Conservation (phyloP, 2,329 filamentous ascomycete species). For the Fusarium sublunatum region DNA sequence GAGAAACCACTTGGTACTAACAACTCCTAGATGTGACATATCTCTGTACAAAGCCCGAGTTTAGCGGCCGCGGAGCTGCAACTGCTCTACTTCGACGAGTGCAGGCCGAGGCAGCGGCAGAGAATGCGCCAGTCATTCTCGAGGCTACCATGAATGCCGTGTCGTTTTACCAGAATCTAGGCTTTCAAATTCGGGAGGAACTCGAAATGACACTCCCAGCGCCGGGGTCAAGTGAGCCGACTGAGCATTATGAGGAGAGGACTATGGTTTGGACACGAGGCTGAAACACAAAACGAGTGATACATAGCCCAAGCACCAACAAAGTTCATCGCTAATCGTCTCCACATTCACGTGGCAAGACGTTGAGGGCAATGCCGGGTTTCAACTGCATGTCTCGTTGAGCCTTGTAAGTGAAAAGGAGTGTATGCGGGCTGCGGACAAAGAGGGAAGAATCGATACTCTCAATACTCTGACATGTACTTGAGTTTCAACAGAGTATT, state of each 20-base stretch:
- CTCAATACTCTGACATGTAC: neutral
- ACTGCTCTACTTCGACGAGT: slow-evolving; percentile 50
- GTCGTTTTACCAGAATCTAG: slow-evolving; percentile 53
- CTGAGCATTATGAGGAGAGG: slow-evolving; percentile 50
- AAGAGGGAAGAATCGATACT: neutral
- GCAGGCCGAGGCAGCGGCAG: slow-evolving; percentile 48
- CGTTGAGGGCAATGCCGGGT: slow-evolving; percentile 5
- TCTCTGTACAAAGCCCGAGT: slow-evolving; percentile 53
- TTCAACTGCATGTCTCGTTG: slow-evolving; percentile 15
- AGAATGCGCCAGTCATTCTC: slow-evolving; percentile 51
- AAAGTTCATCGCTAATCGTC: slow-evolving; percentile 32
- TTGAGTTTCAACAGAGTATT: slow-evolving; percentile 16
- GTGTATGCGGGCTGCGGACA: neutral
- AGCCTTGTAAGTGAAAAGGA: neutral
- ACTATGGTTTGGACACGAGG: slow-evolving; percentile 49
- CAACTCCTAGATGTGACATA: slow-evolving; percentile 52
- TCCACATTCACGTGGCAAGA: slow-evolving; percentile 44
- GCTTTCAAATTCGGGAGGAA: slow-evolving; percentile 49
- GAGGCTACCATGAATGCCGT: slow-evolving; percentile 55
- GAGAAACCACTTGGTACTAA: slow-evolving; percentile 19
- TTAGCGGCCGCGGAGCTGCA: slow-evolving; percentile 52
- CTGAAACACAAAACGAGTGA: slow-evolving; percentile 6
- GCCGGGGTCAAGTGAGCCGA: slow-evolving; percentile 45
- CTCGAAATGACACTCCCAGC: slow-evolving; percentile 53
- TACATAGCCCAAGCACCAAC: slow-evolving; percentile 10